Base-by-base conservation (phyloP, 805 yeast genomes). In the Candida alai region DNA sequence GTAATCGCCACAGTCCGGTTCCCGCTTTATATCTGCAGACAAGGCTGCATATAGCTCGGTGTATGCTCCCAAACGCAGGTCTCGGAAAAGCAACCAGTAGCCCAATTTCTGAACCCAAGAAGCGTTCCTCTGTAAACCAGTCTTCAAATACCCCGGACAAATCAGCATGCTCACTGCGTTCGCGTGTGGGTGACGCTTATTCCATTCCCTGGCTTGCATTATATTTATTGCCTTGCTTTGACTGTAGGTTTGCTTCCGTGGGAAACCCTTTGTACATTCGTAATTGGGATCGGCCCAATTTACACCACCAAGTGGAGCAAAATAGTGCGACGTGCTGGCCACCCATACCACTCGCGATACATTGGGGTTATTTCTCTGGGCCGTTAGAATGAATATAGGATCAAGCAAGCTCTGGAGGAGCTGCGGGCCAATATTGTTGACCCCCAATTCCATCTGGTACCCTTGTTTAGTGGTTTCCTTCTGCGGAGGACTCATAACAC, bases 391-490 rank as follows among this genome's bases (percentile, higher is more conserved):
- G 12, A 74, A 39, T 4, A 68, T 39, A 6, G 70, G 69, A 17
- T 54, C 56, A 30, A 70, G 45, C 17, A 56, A 45, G 28, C 59
- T 55, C 40, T 70, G 65, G 14, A 74, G 49, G n/a, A 70, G 46
- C 34, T 60, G 68, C 18, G 73, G 70, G 2, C 70, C 78, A 11
- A 74, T 42, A 13, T 48, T 61, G 47, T 74, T 74, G 13, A 67
- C 62, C 7, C 74, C 78, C 25, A 70, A 49, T 34, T 67, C 72
- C 23, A 56, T 35, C 33, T 74, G 78, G 36, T 54, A 61, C 8
- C 71, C 74, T 49, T 73, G 75, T 31, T 44, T 47, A n/a, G 49
- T 36, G 28, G 41, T 56, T 28, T 51, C 46, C n/a, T 60, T 60
- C 19, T 40, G 40, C 2, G 60, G 61, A 1, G 55, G 55, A 11